Percentiles rank a stretch among this genome's conserved stretches.
These are phyloP conservation scores for Colletotrichum scovillei DNA, from an alignment of 2,329 filamentous ascomycete species.

Conservation along the genomic window DNA sequence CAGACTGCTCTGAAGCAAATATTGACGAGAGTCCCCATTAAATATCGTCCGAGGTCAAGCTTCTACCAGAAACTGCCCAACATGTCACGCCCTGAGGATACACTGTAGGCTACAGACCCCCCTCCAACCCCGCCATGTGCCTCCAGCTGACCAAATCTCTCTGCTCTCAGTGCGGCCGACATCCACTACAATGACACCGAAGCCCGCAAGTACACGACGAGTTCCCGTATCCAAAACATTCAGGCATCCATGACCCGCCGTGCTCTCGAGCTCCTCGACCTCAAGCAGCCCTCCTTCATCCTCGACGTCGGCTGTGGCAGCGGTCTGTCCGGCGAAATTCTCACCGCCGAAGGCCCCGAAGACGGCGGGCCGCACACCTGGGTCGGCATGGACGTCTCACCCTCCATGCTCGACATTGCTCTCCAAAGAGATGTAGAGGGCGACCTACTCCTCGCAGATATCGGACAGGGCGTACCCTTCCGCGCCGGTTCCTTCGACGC, in stretches of 20 bases:
- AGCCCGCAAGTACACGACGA: conserved; percentile 97
- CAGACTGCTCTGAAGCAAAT: background rate
- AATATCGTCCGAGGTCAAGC: background rate
- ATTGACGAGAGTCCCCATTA: background rate
- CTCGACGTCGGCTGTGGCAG: conserved; percentile 98
- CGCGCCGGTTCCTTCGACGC: conserved; percentile 93
- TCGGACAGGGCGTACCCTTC: conserved; percentile 95
- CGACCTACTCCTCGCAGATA: conserved; percentile 93
- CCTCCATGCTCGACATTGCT: conserved; percentile 96
- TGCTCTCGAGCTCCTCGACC: conserved; percentile 89
- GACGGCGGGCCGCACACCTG: conserved; percentile 90
- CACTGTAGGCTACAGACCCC: conserved; percentile 70
- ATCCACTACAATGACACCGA: conserved; percentile 97
- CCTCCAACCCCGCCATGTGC: conserved; percentile 24
- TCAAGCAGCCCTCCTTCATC: conserved; percentile 83
- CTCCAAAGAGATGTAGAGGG: conserved; percentile 92
- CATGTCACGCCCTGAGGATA: conserved; percentile 98
- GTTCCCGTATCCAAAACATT: conserved; percentile 93
- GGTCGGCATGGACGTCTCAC: conserved; percentile 97
- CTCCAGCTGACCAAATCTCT: conserved; percentile 9
- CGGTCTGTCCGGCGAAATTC: conserved; percentile 92
- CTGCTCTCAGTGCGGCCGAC: conserved; percentile 79
- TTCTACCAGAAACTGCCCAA: conserved; percentile 44
- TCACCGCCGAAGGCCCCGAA: conserved; percentile 75
- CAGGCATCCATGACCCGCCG: conserved; percentile 95